These are phyloP conservation scores for Ceratobasidium sp. DNA, from an alignment of 1,284 basidiomycete genomes.

Conservation along the genomic window DNA sequence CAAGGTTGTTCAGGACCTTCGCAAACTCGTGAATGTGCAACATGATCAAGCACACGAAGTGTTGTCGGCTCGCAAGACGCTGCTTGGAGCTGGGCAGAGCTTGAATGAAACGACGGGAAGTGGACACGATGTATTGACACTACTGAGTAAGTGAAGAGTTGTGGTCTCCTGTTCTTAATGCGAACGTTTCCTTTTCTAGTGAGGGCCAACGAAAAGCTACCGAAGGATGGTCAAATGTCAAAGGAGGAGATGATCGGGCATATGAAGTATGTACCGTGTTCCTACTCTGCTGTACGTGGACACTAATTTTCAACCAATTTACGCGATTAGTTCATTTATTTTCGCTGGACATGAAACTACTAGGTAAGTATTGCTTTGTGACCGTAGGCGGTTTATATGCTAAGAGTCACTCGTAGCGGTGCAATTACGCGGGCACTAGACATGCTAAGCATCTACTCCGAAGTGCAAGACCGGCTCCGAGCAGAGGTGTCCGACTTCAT, in stretches of 20 bases:
- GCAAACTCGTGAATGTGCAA: background rate
- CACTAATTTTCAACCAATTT: background rate
- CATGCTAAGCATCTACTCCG: constrained; percentile 57
- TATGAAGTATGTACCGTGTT: constrained; percentile 6
- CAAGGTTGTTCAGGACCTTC: background rate
- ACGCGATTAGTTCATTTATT: constrained; percentile 26
- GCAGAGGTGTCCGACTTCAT: constrained; percentile 62
- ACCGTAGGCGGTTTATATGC: background rate
- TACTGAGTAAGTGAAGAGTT: constrained; percentile 1
- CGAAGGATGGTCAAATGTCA: constrained; percentile 45
- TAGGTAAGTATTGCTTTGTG: constrained; percentile 4
- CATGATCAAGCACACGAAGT: constrained; percentile 11
- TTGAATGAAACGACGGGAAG: background rate
- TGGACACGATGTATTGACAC: constrained; percentile 14
- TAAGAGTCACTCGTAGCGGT: constrained; percentile 52
- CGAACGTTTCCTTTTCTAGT: background rate
- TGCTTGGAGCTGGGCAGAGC: background rate
- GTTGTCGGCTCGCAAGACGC: background rate
- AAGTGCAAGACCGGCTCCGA: constrained; percentile 70
- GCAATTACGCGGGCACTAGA: constrained; percentile 63
- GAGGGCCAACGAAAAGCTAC: constrained; percentile 30
- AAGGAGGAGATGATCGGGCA: constrained; percentile 52
- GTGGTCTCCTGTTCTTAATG: background rate
- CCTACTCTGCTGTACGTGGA: background rate
- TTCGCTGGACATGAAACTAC: constrained; percentile 54